Evolutionary conservation across 768 basidiomycete species (phyloP), one percentile per base, ranked within the genome.

Genomic region (Agaricus sinodeliciosus): DNA sequence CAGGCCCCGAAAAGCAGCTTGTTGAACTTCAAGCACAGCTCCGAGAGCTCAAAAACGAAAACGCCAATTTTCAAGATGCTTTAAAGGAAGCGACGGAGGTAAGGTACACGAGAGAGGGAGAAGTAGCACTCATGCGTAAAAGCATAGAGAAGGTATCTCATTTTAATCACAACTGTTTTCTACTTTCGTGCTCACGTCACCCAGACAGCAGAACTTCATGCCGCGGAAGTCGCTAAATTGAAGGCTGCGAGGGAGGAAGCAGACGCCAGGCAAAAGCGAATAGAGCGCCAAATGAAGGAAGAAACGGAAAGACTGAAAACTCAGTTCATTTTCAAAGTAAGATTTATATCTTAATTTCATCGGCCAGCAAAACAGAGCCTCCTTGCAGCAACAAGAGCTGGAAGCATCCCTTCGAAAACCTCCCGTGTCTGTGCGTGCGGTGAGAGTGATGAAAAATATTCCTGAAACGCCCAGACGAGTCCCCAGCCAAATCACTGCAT

Each of bases 241-340:
- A 82, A 78, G 62, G 62, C 74, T 1, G 79, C 80, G 2, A 85
- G 80, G 58, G 81, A 83, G 48, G 80, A 80, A 52, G 75, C 76
- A 0, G 84, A 86, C 57, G 71, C 74, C 4, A 79, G 74, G 57
- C 79, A 81, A 54, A 60, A 66, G 3, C 72, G 79, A 49, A 60
- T 82, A 46, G 80, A 84, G 55, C 82, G 79, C 60, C 77, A 83
- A 43, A 70, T 81, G 68, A 81, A 81, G 58, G 80, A 77, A 52
- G 85, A 89, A 59, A 73, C 83, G 57, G 87, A 89, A 63, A 78
- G 83, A 9, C 60, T 87, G 50, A 82, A 77, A 60, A 86, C 87
- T 0, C 80, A 86, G 53, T 77, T 79, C 41, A 71, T 75, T 19
- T 89, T 90, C 72, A 85, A 79, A 68, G 87, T 85, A 67, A 48